These are phyloP conservation scores for Casuarina cunninghamiana DNA, from an alignment of 306 rosid species.

Conservation along the genomic window DNA sequence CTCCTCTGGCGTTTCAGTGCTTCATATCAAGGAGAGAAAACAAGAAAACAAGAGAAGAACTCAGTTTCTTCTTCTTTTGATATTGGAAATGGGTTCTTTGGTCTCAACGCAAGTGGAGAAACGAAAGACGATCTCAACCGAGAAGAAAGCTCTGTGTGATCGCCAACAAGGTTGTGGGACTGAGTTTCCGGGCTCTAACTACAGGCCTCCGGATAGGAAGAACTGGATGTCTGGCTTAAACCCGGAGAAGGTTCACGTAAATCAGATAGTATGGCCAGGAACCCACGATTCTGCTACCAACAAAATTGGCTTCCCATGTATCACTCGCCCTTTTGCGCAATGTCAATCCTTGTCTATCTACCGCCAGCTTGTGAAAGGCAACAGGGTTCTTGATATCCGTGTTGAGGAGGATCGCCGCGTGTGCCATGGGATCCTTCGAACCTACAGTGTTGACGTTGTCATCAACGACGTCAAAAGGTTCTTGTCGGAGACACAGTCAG, in stretches of 20 bases:
- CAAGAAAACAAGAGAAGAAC: neutral
- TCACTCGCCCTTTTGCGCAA: constrained; percentile 89
- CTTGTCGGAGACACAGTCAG: constrained; percentile 57
- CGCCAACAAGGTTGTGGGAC: constrained; percentile 41
- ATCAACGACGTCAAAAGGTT: constrained; percentile 58
- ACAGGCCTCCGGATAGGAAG: constrained; percentile 64
- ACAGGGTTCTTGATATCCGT: constrained; percentile 67
- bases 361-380: constrained; percentile 55
- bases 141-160: constrained; percentile 52
- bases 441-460: constrained; percentile 66
- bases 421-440: constrained; percentile 78
- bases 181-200: constrained; percentile 59
- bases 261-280: constrained; percentile 85
- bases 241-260: constrained; percentile 46
- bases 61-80: constrained; percentile 5
- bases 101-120: constrained; percentile 53
- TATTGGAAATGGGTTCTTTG: constrained; percentile 58
- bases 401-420: constrained; percentile 59
- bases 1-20: constrained; percentile 33
- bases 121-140: constrained; percentile 45
- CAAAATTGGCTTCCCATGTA: constrained; percentile 65
- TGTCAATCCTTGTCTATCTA: constrained; percentile 80
- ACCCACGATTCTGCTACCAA: constrained; percentile 91
- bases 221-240: constrained; percentile 69
- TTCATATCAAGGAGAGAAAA: constrained; percentile 9